Evolutionary conservation across 805 yeast genomes (phyloP), one percentile per base, ranked within the genome.

Genomic region (Pichia deserticola): DNA sequence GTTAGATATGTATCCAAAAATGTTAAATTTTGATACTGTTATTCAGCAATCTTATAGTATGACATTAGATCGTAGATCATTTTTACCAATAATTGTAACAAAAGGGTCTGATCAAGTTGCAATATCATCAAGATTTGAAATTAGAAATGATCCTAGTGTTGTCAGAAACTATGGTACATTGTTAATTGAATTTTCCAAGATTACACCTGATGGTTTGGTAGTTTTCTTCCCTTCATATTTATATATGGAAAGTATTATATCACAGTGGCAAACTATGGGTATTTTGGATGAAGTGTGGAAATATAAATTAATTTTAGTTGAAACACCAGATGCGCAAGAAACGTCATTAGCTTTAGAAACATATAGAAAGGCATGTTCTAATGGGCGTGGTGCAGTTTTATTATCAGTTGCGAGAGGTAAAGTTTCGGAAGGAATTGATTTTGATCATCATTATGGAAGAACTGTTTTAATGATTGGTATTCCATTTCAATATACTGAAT

Each of bases 241-340:
- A 37, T 95, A 93, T 66, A 93, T 93, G 99, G 99, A 93, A 66
- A 86, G 95, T 60, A 93, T 93, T 60, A 92, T 93, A 40, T 88
- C 97, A 1, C 90, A 89, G 87, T 93, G 99, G 99, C 99, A 93
- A 70, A 84, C 84, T 12, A 93, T 93, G 97, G 98, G 98, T 45
- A 90, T 93, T 40, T 69, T 93, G 59, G 99, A 93, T 65, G 98
- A 93, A 66, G 98, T 93, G 9, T 93, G 99, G 99, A 90, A 93
- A 65, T 89, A 93, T 64, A 93, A 93, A 64, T 73, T 93, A 57
- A 92, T 93, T 56, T 71, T 93, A 34, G 98, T 95, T 13, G 99
- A 93, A 64, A 93, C 99, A 0, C 99, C 99, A 0, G 99, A 93
- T 78, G 96, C 97, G 0, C 99, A 93, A 65, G 99, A 93, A 66